Evolutionary conservation across 192 early-diverging fungal genomes (phyloP).

Genomic region (Chytriomyces hyalinus): DNA sequence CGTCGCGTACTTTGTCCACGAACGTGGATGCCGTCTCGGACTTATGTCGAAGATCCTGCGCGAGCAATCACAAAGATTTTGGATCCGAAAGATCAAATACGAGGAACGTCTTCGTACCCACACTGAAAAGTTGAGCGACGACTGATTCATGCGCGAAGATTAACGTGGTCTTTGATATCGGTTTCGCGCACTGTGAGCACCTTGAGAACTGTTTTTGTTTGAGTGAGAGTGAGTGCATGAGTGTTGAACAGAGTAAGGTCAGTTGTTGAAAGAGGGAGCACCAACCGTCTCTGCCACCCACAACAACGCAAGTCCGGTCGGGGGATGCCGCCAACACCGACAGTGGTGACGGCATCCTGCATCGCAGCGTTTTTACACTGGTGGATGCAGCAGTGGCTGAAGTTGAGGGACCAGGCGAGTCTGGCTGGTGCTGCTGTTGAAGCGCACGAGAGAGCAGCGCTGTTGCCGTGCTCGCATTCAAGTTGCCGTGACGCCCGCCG

Average conservation of each 20-base stretch:
- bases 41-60: slow-evolving; percentile 73
- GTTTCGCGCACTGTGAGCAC: slow-evolving; percentile 61
- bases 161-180: slow-evolving; percentile 65
- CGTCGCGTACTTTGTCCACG: slow-evolving; percentile 78
- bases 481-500: too few species aligned
- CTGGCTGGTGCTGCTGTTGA: neutral
- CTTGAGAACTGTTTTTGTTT: slow-evolving; percentile 64
- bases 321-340: slow-evolving; percentile 66
- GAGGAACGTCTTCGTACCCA: slow-evolving; percentile 59
- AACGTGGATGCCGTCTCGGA: slow-evolving; percentile 58
- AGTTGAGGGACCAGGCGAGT: neutral
- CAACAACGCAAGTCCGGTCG: slow-evolving; percentile 62
- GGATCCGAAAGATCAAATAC: slow-evolving; percentile 56
- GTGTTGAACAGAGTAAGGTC: too few species aligned
- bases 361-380: slow-evolving; percentile 24
- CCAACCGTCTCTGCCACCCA: slow-evolving; percentile 75
- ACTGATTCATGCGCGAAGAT: slow-evolving; percentile 65
- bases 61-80: slow-evolving; percentile 35
- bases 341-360: slow-evolving; percentile 16
- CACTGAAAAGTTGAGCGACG: slow-evolving; percentile 55
- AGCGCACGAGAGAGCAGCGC: neutral
- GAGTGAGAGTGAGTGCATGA: neutral
- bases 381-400: neutral
- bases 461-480: neutral
- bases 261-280: neutral